Conservation (phyloP, 176 grass and related monocot genomes). For the barley (Hordeum vulgare) region MorexV3_pseudomolecules_assembly NC_058524.1:57185936-57186435, state of each 20-base stretch:
- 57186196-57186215: not conserved
- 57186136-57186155: not conserved
- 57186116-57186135: not conserved
- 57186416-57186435: slow-evolving; percentile 85
- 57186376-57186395: not conserved
- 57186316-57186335: not conserved
- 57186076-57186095: not conserved
- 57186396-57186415: slow-evolving; percentile 89
- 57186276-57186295: slow-evolving; percentile 74
- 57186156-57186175: not conserved
- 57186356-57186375: not conserved
- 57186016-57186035: slow-evolving; percentile 1
- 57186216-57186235: slow-evolving; percentile 55
- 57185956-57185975: not conserved
- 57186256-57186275: slow-evolving; percentile 86
- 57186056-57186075: not conserved
- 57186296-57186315: slow-evolving; percentile 16
- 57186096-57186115: not conserved
- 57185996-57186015: not conserved
- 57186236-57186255: slow-evolving; percentile 88
- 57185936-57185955: not conserved
- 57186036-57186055: not conserved
- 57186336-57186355: not conserved
- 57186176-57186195: slow-evolving; percentile 4
- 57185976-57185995: not conserved